A percentile compares a stretch with the other conserved stretches of the same genome.
Conservation (phyloP, 352 stramenopile genomes). For the Globisporangium takayamanum region DNA sequence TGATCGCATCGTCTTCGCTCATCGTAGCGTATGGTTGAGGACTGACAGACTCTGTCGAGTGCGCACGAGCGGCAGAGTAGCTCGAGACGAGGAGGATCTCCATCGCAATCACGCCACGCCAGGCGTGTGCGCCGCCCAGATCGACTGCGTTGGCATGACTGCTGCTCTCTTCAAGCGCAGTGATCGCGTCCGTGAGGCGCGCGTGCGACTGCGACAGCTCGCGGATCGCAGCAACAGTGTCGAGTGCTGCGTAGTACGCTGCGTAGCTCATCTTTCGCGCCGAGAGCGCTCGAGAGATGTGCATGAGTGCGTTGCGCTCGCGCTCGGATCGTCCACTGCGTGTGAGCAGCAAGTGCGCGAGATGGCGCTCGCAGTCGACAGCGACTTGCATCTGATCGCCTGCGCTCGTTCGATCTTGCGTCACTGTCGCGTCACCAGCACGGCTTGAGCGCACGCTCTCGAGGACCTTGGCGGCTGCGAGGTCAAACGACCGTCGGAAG, state of each 20-base stretch:
- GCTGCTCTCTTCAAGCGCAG: neutral
- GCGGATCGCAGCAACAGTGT: constrained; percentile 14
- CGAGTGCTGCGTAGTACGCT: constrained; percentile 23
- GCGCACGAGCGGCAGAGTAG: constrained; percentile 16
- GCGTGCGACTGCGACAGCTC: constrained; percentile 21
- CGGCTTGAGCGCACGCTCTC: constrained; percentile 15
- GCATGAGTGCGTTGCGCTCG: constrained; percentile 10
- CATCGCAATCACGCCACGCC: constrained; percentile 50
- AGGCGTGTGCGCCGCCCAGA: constrained; percentile 47
- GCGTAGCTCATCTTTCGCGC: constrained; percentile 30
- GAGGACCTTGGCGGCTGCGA: constrained; percentile 17
- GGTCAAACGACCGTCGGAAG: constrained; percentile 32
- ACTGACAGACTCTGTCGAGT: too few species aligned
- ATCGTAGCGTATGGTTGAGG: constrained; percentile 5
- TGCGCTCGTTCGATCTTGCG: neutral
- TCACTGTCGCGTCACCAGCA: neutral
- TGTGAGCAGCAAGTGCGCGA: constrained; percentile 23
- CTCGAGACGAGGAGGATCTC: constrained; percentile 38
- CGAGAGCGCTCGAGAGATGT: constrained; percentile 23
- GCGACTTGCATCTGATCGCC: neutral
- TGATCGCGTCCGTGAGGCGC: constrained; percentile 17
- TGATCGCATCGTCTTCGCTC: constrained; percentile 30
- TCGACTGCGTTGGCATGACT: constrained; percentile 10
- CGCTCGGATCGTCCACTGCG: neutral
- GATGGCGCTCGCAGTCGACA: constrained; percentile 13